A percentile compares a stretch with the other conserved stretches of the same genome.
These are phyloP conservation scores for Diplodia scrobiculata DNA, from an alignment of 2,329 filamentous ascomycete species.

Conservation along the genomic window DNA sequence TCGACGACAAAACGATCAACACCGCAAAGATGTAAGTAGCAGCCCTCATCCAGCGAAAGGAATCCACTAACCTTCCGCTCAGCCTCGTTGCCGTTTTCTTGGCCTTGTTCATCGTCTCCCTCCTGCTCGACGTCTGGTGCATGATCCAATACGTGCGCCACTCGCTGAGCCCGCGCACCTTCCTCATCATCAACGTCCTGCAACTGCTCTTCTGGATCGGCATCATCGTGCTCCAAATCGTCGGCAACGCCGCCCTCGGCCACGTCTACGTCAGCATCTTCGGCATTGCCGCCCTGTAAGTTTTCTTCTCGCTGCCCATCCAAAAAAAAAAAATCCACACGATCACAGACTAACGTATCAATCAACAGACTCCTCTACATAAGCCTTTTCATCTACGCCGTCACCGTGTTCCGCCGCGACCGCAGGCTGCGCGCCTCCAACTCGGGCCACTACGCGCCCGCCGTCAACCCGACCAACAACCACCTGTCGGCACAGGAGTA, in stretches of 20 bases:
- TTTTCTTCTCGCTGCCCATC: neutral
- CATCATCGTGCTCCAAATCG: conserved; percentile 40
- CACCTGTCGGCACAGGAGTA: conserved; percentile 8
- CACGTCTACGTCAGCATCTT: conserved; percentile 36
- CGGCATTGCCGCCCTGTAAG: conserved; percentile 43
- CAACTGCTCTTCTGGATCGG: conserved; percentile 43
- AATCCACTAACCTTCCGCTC: conserved; percentile 32
- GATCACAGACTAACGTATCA: neutral
- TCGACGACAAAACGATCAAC: neutral
- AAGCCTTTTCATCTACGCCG: conserved; percentile 26
- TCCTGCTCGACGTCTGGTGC: conserved; percentile 42
- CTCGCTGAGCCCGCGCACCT: conserved; percentile 39
- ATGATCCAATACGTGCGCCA: conserved; percentile 43
- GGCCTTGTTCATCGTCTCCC: conserved; percentile 39
- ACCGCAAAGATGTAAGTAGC: neutral
- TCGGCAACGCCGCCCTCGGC: conserved; percentile 33
- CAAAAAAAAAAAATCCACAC: neutral
- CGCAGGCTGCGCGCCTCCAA: neutral
- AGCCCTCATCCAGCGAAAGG: too few relatives aligned
- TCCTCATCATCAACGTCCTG: conserved; percentile 43
- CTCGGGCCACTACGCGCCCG: neutral
- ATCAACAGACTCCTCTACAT: conserved; percentile 9
- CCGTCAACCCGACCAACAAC: conserved; percentile 8
- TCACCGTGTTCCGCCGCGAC: conserved; percentile 12
- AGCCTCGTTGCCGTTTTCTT: conserved; percentile 41